phyloP scores from a whole-genome alignment of 345 rosid species.

The Eucalyptus guilfoylei region DNA sequence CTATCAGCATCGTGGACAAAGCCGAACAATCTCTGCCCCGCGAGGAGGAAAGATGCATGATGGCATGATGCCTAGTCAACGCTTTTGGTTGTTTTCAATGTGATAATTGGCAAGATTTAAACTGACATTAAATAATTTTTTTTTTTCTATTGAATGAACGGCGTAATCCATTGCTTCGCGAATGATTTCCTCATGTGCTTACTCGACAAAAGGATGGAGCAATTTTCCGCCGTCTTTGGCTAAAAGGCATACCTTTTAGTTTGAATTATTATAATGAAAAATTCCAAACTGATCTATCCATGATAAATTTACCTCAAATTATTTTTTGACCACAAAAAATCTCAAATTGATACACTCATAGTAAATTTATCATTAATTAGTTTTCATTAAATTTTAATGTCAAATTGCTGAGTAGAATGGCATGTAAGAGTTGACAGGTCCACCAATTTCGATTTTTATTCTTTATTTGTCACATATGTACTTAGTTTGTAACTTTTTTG shows the following conservation, averaged over 20 bases:
- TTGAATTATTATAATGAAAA: no score
- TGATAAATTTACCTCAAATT: no score
- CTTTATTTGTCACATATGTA: fast-evolving
- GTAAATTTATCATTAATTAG: no score
- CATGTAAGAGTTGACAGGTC: fast-evolving
- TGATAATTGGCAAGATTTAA: no score
- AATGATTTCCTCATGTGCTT: background rate
- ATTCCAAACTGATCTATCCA: fast-evolving
- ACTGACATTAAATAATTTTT: no score
- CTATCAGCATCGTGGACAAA: background rate
- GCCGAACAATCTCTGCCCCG: background rate
- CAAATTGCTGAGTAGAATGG: no score
- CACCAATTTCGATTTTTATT: no score
- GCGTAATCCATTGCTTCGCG: background rate
- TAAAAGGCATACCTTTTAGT: background rate
- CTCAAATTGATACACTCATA: fast-evolving
- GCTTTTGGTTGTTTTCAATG: no score
- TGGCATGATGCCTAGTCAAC: background rate
- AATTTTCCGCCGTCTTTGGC: background rate
- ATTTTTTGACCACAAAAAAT: no score
- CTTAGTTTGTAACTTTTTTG: fast-evolving
- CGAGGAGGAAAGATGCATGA: background rate
- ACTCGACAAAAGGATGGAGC: background rate
- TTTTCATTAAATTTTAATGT: no score
- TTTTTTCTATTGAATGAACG: no score